Percentiles rank a stretch among this genome's conserved stretches.
These are phyloP conservation scores for Linnemannia schmuckeri DNA, from an alignment of 192 early-diverging fungal species.

Conservation along the genomic window DNA sequence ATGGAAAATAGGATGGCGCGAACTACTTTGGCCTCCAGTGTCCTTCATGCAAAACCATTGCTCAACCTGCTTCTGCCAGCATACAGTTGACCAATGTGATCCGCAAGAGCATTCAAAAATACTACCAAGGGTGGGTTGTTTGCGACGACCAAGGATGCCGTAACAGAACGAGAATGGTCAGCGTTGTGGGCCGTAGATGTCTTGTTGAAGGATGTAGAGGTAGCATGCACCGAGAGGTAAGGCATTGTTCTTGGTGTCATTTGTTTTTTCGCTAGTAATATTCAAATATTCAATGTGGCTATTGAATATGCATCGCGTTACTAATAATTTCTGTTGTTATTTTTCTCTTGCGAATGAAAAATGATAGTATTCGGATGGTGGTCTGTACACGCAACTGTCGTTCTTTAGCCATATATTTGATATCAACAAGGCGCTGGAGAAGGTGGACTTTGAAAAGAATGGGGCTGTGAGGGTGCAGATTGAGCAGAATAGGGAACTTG, in stretches of 20 bases:
- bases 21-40: constrained; percentile 36
- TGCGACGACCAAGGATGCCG: constrained; percentile 88
- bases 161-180: constrained; percentile 73
- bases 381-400: constrained; percentile 85
- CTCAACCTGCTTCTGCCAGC: constrained; percentile 58
- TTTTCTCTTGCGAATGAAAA: background rate
- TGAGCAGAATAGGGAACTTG: constrained; percentile 59
- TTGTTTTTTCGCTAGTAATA: background rate
- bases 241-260: background rate
- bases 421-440: constrained; percentile 55
- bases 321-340: background rate
- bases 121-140: constrained; percentile 77
- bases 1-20: constrained; percentile 16
- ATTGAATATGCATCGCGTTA: background rate
- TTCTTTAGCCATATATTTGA: constrained; percentile 84
- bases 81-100: constrained; percentile 78
- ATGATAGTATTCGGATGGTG: constrained; percentile 78
- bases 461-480: constrained; percentile 33
- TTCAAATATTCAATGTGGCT: background rate
- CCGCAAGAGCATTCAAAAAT: constrained; percentile 74
- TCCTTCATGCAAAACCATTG: constrained; percentile 25
- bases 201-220: constrained; percentile 77
- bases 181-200: constrained; percentile 81
- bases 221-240: constrained; percentile 73
- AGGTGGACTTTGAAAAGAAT: constrained; percentile 38